These are phyloP conservation scores for Camellia oleifera DNA, from an alignment of 179 eudicot species.

Conservation along the genomic window DNA sequence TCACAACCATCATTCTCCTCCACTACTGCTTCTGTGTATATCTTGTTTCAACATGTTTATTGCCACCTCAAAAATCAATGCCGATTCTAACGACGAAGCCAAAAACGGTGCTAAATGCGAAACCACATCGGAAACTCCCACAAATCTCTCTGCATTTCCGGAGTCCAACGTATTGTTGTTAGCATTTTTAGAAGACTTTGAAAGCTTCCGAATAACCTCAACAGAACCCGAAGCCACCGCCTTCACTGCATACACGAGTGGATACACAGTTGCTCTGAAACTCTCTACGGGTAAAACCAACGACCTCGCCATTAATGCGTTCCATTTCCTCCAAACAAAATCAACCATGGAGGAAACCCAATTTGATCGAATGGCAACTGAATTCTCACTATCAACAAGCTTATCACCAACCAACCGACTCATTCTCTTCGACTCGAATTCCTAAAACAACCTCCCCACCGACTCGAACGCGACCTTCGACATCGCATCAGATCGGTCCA, in stretches of 20 bases:
- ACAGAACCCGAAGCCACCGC: constrained; percentile 97
- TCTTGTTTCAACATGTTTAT: constrained; percentile 58
- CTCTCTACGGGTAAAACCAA: constrained; percentile 53
- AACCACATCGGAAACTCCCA: constrained; percentile 85
- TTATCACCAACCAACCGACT: constrained; percentile 92
- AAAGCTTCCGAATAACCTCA: constrained; percentile 68
- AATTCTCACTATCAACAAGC: constrained; percentile 90
- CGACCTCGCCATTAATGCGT: constrained; percentile 70
- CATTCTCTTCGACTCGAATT: constrained; percentile 90
- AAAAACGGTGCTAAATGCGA: constrained; percentile 80
- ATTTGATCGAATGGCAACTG: constrained; percentile 79
- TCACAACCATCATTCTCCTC: too few relatives aligned
- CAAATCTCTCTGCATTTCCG: constrained; percentile 77
- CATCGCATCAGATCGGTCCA: constrained; percentile 69
- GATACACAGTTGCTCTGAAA: constrained; percentile 71
- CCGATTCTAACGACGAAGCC: constrained; percentile 66
- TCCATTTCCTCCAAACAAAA: constrained; percentile 77
- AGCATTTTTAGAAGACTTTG: constrained; percentile 38
- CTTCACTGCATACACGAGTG: constrained; percentile 81
- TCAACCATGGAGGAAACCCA: constrained; percentile 91
- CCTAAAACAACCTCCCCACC: constrained; percentile 88
- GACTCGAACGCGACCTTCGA: constrained; percentile 87
- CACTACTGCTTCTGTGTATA: too few relatives aligned
- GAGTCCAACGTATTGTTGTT: constrained; percentile 27
- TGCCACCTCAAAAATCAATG: constrained; percentile 89